A percentile compares a stretch with the other conserved stretches of the same genome.
These are phyloP conservation scores for Rhododendron vialii DNA, from an alignment of 148 eudicot species.

Conservation along the genomic window DNA sequence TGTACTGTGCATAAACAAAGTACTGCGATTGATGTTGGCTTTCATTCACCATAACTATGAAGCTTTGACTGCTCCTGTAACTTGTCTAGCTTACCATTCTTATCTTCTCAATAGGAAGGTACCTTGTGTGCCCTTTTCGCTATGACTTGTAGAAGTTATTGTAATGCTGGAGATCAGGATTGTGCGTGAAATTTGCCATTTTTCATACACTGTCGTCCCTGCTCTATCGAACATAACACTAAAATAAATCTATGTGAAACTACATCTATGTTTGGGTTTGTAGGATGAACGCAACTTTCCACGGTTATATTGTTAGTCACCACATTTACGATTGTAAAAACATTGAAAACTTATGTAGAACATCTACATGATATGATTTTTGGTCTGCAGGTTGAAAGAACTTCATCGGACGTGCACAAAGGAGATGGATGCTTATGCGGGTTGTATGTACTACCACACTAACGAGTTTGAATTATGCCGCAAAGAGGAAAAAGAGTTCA, in stretches of 20 bases:
- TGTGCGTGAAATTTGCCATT: not conserved
- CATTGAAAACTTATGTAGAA: too few relatives aligned
- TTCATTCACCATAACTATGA: not conserved
- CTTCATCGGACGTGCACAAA: conserved; percentile 72
- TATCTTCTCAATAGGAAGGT: not conserved
- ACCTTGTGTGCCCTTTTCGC: not conserved
- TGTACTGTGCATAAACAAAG: not conserved
- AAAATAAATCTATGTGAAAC: not conserved
- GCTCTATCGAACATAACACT: not conserved
- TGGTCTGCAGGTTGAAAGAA: conserved; percentile 59
- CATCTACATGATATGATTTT: not conserved
- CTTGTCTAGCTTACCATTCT: not conserved
- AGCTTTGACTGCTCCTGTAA: not conserved
- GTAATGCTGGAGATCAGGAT: not conserved
- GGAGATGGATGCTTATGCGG: conserved; percentile 72
- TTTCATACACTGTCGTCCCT: too few relatives aligned
- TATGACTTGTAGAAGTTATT: not conserved
- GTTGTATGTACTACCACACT: conserved; percentile 82
- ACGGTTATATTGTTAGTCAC: not conserved
- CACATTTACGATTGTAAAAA: not conserved
- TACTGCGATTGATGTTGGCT: not conserved
- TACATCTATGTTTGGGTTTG: not conserved
- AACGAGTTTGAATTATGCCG: conserved; percentile 81
- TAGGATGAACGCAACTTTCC: not conserved
- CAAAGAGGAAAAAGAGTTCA: conserved; percentile 69